Evolutionary conservation across 2,329 filamentous ascomycete genomes (phyloP), one percentile per base, ranked within the genome.

Genomic region (Diplocarpon rosae): DNA sequence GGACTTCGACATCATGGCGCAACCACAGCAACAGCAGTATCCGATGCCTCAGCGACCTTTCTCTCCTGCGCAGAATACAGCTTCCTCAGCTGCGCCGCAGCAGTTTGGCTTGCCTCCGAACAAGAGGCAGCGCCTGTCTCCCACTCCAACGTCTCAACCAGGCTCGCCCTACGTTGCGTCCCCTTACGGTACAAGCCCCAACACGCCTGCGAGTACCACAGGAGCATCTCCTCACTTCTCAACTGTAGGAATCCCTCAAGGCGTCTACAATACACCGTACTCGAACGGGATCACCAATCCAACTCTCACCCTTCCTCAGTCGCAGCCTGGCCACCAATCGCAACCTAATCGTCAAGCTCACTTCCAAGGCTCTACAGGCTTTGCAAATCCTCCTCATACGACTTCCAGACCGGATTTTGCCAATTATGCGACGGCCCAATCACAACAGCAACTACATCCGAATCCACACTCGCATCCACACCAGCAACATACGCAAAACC

Each of bases 61-160:
- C 63, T 81, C 79, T 50, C 78, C 78, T 53, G 72, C 75, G 27
- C 79, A 76, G 46, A 72, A 72, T 39, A 71, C 73, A 30, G 72
- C 78, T 17, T 80, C 81, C 17, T 78, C 81, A 36, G 73, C 69
- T 39, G 67, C 72, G 16, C 69, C 71, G 71, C 72, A 75, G 51
- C 66, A 71, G 36, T 82, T 65, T 56, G 59, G 63, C 48, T 75
- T 81, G 39, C 83, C 83, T 39, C 80, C 85, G 13, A 76, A 75
- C 47, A 90, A 92, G 67, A 76, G 84, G 61, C 80, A 75, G 61
- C 81, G 78, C 45, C 67, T 85, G 38, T 85, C 82, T 20, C 80
- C 82, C 41, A 80, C 79, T 46, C 75, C 80, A 29, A 66, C 71
- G n/a, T 80, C 83, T 24, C 79, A 81, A 53, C 80, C 81, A 46